Evolutionary conservation across 148 eudicot species (phyloP), one percentile per base, ranked within the genome.

Genomic region (Fagopyrum tataricum): DNA sequence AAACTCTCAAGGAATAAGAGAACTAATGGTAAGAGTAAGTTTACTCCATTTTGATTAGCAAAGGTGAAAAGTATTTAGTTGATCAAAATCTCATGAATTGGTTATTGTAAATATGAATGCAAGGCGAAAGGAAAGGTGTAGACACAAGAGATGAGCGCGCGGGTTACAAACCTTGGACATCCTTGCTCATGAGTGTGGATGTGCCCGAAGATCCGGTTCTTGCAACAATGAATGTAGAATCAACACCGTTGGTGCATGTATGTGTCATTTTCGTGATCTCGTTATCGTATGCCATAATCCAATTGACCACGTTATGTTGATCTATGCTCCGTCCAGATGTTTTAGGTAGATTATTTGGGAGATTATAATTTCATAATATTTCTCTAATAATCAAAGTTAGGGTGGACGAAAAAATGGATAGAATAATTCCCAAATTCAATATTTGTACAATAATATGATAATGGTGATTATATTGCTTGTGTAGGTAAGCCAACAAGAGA

Each of bases 401-500:
- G n/a, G n/a, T n/a, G n/a, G n/a, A n/a, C n/a, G n/a, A n/a, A n/a
- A n/a, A n/a, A n/a, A n/a, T n/a, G n/a, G n/a, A n/a, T n/a, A n/a
- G n/a, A n/a, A n/a, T n/a, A n/a, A n/a, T n/a, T n/a, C n/a, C n/a
- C n/a, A n/a, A n/a, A n/a, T n/a, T n/a, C n/a, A n/a, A n/a, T n/a
- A n/a, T n/a, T n/a, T n/a, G n/a, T n/a, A n/a, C n/a, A n/a, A n/a
- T n/a, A n/a, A n/a, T n/a, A n/a, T n/a, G n/a, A n/a, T n/a, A 31
- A 31, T 31, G 37, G 1, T 31, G 37, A 31, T 31, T n/a, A n/a
- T n/a, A n/a, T n/a, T 31, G 37, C 37, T 0, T 2, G 4, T 81
- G 78, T 55, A 92, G 96, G 84, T 77, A 39, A 76, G 80, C 67
- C 76, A 79, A 52, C 79, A 78, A 18, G 82, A 83, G 52, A 47